Evolutionary conservation across 306 rosid species (phyloP).

Genomic region (Sicyos baderoa): DNA sequence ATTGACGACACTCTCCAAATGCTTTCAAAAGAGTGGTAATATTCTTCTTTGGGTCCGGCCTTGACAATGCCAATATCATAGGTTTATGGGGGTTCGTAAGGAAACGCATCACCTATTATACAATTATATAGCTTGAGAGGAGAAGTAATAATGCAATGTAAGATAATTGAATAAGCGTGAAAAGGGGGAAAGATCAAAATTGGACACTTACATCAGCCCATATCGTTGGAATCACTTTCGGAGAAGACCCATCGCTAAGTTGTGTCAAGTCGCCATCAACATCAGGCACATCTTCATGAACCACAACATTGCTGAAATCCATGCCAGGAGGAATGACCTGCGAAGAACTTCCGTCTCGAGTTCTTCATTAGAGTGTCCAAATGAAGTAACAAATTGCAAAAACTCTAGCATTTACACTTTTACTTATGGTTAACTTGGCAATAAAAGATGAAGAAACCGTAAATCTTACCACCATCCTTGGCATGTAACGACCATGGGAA

Average conservation of each 20-base stretch:
- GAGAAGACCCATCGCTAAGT: constrained; percentile 44
- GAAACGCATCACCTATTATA: constrained; percentile 68
- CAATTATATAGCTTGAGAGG: constrained; percentile 2
- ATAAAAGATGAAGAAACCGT: background rate
- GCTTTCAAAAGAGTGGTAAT: constrained; percentile 77
- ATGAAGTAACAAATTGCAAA: background rate
- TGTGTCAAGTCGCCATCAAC: constrained; percentile 56
- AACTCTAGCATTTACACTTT: background rate
- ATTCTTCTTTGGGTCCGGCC: constrained; percentile 90
- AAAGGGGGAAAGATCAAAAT: background rate
- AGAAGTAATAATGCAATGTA: background rate
- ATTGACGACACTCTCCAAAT: constrained; percentile 75
- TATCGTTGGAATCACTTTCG: constrained; percentile 58
- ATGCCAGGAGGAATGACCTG: constrained; percentile 92
- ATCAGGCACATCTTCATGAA: constrained; percentile 61
- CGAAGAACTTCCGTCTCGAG: constrained; percentile 14
- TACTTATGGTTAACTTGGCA: background rate
- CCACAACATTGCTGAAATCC: constrained; percentile 80
- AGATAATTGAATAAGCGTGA: background rate
- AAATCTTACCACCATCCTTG: constrained; percentile 78
- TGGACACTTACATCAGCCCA: constrained; percentile 72
- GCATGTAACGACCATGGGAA: constrained; percentile 83
- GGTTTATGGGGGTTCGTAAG: constrained; percentile 86
- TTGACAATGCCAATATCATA: constrained; percentile 75
- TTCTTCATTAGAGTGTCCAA: constrained; percentile 14